Evolutionary conservation across 495 filamentous ascomycete species (phyloP).

Genomic region (Usnea hakonensis): DNA sequence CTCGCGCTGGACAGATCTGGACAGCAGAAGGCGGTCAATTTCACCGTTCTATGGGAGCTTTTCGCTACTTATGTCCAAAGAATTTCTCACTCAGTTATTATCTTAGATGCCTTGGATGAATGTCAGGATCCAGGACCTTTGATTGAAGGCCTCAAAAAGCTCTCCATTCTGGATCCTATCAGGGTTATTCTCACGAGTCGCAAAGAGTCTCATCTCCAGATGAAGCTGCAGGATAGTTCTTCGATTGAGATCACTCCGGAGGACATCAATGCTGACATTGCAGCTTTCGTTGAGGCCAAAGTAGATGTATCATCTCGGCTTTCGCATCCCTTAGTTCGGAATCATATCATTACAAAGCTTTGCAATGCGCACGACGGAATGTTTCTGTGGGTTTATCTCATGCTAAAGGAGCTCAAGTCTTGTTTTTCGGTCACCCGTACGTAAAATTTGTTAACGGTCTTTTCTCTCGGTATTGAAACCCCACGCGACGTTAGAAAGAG

Average conservation of each 20-base stretch:
- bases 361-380: conserved; percentile 7
- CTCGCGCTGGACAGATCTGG: not conserved
- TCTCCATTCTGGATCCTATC: not conserved
- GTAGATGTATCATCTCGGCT: not conserved
- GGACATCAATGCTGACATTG: conserved; percentile 8
- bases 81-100: not conserved
- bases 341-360: not conserved
- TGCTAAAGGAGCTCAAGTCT: conserved; percentile 8
- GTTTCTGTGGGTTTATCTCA: conserved; percentile 8
- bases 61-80: not conserved
- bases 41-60: not conserved
- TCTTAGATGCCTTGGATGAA: conserved; percentile 5
- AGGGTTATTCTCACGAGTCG: conserved; percentile 1
- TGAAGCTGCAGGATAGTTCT: not conserved
- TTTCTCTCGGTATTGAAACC: too few species aligned
- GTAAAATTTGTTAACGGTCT: too few species aligned
- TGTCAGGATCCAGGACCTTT: not conserved
- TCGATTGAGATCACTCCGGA: not conserved
- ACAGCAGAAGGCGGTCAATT: not conserved
- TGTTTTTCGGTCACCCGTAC: not conserved
- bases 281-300: conserved; percentile 1
- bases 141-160: not conserved
- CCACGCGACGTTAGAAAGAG: too few species aligned
- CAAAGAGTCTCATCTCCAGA: not conserved
- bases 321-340: not conserved